Percentiles rank a stretch among this genome's conserved stretches.
Conservation (phyloP, 257 asterid species). For the Rhazya stricta region DNA sequence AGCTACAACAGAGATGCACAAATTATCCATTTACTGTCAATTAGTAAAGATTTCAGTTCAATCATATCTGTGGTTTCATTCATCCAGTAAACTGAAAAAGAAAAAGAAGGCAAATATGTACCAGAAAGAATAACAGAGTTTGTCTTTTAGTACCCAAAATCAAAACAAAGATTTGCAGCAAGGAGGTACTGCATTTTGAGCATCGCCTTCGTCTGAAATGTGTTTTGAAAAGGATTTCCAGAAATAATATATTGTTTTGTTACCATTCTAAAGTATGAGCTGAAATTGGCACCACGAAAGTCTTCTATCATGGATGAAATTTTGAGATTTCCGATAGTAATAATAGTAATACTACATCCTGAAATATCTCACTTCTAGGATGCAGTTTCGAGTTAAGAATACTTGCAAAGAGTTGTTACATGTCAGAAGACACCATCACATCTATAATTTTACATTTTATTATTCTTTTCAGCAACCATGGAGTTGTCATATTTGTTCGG, state of each 20-base stretch:
- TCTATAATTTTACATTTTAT: background rate
- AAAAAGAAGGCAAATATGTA: background rate
- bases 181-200: too few species aligned
- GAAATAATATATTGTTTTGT: background rate
- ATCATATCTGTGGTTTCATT: background rate
- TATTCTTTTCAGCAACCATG: background rate
- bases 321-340: background rate
- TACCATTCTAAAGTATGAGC: background rate
- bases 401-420: background rate
- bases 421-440: background rate
- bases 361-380: background rate
- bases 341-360: background rate
- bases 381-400: background rate
- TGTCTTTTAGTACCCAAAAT: background rate
- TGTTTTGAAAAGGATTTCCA: background rate
- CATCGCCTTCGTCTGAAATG: background rate
- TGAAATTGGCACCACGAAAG: background rate
- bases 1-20: background rate
- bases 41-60: background rate
- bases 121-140: background rate
- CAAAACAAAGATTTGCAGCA: background rate
- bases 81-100: too few species aligned
- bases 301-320: background rate
- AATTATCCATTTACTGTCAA: background rate
- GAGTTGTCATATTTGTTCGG: slow-evolving; percentile 6